phyloP scores from a whole-genome alignment of 2,329 filamentous ascomycete genomes.

The Fusarium fracticaudum region DNA sequence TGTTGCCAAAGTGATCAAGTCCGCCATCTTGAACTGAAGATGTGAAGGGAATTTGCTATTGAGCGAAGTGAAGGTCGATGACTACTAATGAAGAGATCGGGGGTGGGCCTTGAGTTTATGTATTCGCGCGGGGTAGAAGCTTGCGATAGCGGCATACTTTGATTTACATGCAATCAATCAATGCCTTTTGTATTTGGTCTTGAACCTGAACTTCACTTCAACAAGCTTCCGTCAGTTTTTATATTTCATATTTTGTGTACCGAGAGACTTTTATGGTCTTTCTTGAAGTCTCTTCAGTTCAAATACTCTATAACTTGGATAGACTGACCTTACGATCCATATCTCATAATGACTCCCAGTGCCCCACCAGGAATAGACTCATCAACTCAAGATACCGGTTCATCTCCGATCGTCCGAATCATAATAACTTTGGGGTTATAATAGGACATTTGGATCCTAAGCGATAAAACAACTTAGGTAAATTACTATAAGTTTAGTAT shows the following conservation, averaged over 20 bases:
- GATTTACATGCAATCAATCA: not conserved
- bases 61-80: not conserved
- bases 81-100: not conserved
- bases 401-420: slow-evolving; percentile 7
- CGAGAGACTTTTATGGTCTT: not conserved
- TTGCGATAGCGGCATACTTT: slow-evolving; percentile 24
- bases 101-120: slow-evolving; percentile 18
- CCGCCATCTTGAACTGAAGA: slow-evolving; percentile 21
- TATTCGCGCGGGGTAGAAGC: slow-evolving; percentile 27
- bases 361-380: slow-evolving; percentile 5
- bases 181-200: not conserved
- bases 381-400: not conserved
- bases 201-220: not conserved
- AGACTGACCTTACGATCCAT: not conserved
- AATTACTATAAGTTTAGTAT: no score
- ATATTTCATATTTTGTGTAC: not conserved
- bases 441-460: not conserved
- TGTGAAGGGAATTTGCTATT: not conserved
- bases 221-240: not conserved
- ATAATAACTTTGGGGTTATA: not conserved
- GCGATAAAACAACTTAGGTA: accelerated
- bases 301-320: not conserved
- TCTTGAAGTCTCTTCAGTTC: not conserved
- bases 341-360: not conserved
- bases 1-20: slow-evolving; percentile 45